phyloP scores from a whole-genome alignment of 2,329 filamentous ascomycete genomes.

The Raffaelea deltoideospora region DNA sequence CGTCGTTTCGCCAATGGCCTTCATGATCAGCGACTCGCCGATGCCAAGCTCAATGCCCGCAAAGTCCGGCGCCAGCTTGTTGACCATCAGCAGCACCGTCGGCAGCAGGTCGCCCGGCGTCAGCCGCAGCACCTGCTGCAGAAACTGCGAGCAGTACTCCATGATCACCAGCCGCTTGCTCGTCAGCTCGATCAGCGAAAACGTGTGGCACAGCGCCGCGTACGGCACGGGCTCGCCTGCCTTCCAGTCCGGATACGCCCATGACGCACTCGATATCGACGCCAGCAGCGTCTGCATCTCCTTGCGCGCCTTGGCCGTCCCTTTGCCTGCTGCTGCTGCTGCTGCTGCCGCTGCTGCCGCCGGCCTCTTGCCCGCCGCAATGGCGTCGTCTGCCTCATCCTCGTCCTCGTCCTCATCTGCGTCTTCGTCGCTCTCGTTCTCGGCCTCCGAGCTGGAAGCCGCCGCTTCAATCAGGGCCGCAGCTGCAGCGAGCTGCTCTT shows the following conservation, averaged over 20 bases:
- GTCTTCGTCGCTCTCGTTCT: constrained; percentile 25
- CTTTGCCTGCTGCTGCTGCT: constrained; percentile 47
- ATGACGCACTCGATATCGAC: constrained; percentile 58
- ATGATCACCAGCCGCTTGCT: constrained; percentile 80
- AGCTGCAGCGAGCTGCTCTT: no score
- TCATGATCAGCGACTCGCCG: constrained; percentile 96
- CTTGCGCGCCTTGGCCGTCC: constrained; percentile 60
- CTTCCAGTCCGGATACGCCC: constrained; percentile 95
- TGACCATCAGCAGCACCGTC: constrained; percentile 89
- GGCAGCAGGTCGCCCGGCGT: constrained; percentile 79
- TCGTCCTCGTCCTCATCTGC: constrained; percentile 34
- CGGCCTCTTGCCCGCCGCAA: constrained; percentile 23
- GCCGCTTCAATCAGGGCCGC: no score
- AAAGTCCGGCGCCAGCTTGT: constrained; percentile 94
- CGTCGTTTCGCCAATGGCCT: constrained; percentile 88
- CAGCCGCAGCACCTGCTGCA: constrained; percentile 84
- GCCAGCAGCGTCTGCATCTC: constrained; percentile 73
- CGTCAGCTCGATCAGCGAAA: constrained; percentile 88
- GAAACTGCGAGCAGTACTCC: constrained; percentile 77
- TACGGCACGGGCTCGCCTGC: constrained; percentile 81
- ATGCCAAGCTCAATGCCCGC: constrained; percentile 96
- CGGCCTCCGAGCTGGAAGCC: constrained; percentile 13
- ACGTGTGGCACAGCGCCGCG: constrained; percentile 84
- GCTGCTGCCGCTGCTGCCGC: constrained; percentile 23
- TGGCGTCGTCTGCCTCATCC: constrained; percentile 25